Percentiles rank a stretch among this genome's conserved stretches.
These are phyloP conservation scores for Colletotrichum salicis DNA, from an alignment of 2,329 filamentous ascomycete genomes.

Conservation along the genomic window DNA sequence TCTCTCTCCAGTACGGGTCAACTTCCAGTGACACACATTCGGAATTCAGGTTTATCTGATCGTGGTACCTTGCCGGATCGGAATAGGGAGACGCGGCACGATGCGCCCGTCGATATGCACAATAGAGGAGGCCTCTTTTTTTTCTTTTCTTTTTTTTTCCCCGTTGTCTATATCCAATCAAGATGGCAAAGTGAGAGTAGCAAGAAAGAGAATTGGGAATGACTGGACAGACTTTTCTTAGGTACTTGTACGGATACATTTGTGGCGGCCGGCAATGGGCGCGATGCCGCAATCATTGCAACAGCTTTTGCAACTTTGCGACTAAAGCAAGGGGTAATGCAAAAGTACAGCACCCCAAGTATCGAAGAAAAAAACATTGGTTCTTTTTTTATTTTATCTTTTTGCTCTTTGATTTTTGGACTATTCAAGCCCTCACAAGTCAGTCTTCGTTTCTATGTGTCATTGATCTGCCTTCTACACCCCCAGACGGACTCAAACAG, in stretches of 20 bases:
- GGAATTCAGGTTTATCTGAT: neutral
- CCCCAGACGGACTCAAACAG: neutral
- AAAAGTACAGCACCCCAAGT: neutral
- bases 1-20: too few species aligned
- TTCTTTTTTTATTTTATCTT: neutral
- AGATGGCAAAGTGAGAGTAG: too few species aligned
- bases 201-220: too few species aligned
- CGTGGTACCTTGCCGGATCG: slow-evolving; percentile 4
- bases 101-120: slow-evolving; percentile 21
- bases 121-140: slow-evolving; percentile 11
- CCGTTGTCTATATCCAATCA: neutral
- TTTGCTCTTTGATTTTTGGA: too few species aligned
- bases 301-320: slow-evolving; percentile 2
- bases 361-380: neutral
- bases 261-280: neutral
- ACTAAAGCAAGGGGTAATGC: slow-evolving; percentile 4
- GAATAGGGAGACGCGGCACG: neutral
- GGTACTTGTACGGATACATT: neutral
- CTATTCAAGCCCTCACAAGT: too few species aligned
- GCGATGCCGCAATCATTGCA: slow-evolving; percentile 27
- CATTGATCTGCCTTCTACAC: neutral
- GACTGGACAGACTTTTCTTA: neutral
- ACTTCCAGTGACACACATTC: neutral
- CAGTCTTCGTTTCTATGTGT: neutral
- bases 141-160: neutral